These are phyloP conservation scores for Venustampulla echinocandica DNA, from an alignment of 495 filamentous ascomycete genomes.

Conservation along the genomic window DNA sequence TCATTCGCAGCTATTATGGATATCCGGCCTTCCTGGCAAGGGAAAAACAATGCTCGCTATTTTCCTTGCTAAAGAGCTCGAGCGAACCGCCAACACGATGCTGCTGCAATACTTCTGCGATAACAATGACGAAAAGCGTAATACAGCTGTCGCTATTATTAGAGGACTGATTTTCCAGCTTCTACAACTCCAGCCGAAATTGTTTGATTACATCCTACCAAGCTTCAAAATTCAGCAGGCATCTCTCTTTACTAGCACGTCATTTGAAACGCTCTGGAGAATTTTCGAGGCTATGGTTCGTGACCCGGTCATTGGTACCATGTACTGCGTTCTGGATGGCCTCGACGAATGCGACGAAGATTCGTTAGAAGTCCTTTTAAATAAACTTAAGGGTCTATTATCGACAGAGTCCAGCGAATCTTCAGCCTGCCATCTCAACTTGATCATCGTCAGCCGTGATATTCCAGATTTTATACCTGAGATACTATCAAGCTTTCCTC, in stretches of 20 bases:
- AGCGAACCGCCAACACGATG: slow-evolving; percentile 13
- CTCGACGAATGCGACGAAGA: slow-evolving; percentile 40
- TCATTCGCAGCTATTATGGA: slow-evolving; percentile 31
- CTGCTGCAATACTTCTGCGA: slow-evolving; percentile 38
- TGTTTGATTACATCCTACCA: slow-evolving; percentile 9
- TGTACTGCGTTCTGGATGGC: slow-evolving; percentile 36
- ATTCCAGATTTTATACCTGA: slow-evolving; percentile 27
- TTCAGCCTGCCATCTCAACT: slow-evolving; percentile 22
- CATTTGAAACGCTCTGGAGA: slow-evolving; percentile 30
- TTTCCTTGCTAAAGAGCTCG: slow-evolving; percentile 35
- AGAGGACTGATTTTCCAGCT: slow-evolving; percentile 30
- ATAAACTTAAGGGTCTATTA: slow-evolving; percentile 24
- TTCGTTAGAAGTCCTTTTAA: slow-evolving; percentile 28
- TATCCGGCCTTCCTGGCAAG: slow-evolving; percentile 40
- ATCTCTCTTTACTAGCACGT: slow-evolving; percentile 17
- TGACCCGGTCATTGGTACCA: slow-evolving; percentile 21
- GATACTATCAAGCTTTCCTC: slow-evolving; percentile 16
- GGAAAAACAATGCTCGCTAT: slow-evolving; percentile 43
- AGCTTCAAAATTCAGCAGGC: slow-evolving; percentile 7
- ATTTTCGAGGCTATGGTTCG: slow-evolving; percentile 28
- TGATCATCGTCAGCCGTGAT: slow-evolving; percentile 31
- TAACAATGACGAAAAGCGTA: slow-evolving; percentile 36
- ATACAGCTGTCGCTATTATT: slow-evolving; percentile 32
- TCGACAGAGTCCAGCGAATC: slow-evolving; percentile 12
- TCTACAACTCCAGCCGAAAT: slow-evolving; percentile 3